Conservation (phyloP, 148 eudicot species). For the Chenopodium berlandieri region DNA sequence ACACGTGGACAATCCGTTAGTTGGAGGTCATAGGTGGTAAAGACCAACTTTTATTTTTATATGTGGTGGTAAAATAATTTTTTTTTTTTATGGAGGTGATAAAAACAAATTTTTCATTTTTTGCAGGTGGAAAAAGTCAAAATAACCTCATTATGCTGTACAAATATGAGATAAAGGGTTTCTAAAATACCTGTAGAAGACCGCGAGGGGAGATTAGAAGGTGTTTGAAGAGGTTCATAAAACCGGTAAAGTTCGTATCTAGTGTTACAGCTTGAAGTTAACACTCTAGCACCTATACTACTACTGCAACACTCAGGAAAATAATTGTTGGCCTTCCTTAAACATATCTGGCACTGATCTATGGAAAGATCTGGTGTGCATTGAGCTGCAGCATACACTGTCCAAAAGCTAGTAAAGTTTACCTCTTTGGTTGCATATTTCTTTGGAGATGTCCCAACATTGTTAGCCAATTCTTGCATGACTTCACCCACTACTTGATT, state of each 20-base stretch:
- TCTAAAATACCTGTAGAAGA: background rate
- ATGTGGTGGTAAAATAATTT: too few relatives aligned
- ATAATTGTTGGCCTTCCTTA: background rate
- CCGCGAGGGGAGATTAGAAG: background rate
- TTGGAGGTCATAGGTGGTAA: too few relatives aligned
- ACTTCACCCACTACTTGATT: background rate
- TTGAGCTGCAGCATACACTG: conserved; percentile 27
- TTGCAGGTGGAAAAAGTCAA: too few relatives aligned
- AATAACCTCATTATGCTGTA: background rate
- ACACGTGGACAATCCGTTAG: too few relatives aligned
- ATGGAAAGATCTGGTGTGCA: conserved; percentile 41
- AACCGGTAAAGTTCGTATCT: background rate
- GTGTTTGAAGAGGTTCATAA: background rate
- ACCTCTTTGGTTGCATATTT: background rate
- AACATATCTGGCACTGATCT: conserved; percentile 26
- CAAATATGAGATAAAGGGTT: background rate
- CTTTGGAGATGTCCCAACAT: background rate
- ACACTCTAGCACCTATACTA: conserved; percentile 1
- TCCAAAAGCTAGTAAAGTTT: background rate
- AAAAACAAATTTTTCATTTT: too few relatives aligned
- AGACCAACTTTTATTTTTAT: too few relatives aligned
- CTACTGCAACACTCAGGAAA: conserved; percentile 15
- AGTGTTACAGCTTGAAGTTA: conserved; percentile 14
- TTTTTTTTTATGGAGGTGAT: too few relatives aligned
- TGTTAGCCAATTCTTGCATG: background rate